phyloP scores from a whole-genome alignment of 768 basidiomycete species.

The Mycena metata region DNA sequence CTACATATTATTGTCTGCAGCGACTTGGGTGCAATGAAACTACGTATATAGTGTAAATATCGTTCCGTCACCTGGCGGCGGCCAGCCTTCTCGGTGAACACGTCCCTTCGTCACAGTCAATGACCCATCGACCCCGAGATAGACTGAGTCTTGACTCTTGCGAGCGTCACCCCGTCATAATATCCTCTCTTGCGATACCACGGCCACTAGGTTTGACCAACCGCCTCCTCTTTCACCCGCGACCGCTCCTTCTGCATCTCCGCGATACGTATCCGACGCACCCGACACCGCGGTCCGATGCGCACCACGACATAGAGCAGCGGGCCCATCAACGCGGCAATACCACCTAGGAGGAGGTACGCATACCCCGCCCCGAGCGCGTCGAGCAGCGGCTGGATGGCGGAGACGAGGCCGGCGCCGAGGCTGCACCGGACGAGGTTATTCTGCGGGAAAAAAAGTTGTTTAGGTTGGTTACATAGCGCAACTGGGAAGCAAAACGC shows the following conservation, averaged over 20 bases:
- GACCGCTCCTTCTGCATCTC: not conserved
- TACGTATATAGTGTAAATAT: too few species aligned
- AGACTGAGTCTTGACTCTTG: too few species aligned
- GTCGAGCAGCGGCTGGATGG: slow-evolving; percentile 73
- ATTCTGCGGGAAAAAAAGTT: slow-evolving; percentile 63
- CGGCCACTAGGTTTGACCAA: too few species aligned
- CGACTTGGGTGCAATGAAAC: too few species aligned
- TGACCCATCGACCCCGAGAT: too few species aligned
- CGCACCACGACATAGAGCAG: slow-evolving; percentile 63
- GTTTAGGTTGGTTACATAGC: not conserved
- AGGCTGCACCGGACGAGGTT: slow-evolving; percentile 77
- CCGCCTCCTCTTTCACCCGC: not conserved
- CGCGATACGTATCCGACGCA: slow-evolving; percentile 43
- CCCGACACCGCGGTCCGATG: slow-evolving; percentile 70
- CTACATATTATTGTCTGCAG: too few species aligned
- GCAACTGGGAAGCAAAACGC: slow-evolving; percentile 43
- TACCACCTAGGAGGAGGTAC: slow-evolving; percentile 70
- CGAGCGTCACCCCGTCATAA: too few species aligned
- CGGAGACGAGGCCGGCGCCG: slow-evolving; percentile 71
- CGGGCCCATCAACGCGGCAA: slow-evolving; percentile 62
- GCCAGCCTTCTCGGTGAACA: too few species aligned
- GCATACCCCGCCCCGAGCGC: slow-evolving; percentile 77
- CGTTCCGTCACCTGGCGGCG: too few species aligned
- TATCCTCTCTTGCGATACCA: too few species aligned
- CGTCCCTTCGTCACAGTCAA: too few species aligned